These are phyloP conservation scores for Hypoxylon sp. DNA, from an alignment of 2,329 filamentous ascomycete species.

Conservation along the genomic window DNA sequence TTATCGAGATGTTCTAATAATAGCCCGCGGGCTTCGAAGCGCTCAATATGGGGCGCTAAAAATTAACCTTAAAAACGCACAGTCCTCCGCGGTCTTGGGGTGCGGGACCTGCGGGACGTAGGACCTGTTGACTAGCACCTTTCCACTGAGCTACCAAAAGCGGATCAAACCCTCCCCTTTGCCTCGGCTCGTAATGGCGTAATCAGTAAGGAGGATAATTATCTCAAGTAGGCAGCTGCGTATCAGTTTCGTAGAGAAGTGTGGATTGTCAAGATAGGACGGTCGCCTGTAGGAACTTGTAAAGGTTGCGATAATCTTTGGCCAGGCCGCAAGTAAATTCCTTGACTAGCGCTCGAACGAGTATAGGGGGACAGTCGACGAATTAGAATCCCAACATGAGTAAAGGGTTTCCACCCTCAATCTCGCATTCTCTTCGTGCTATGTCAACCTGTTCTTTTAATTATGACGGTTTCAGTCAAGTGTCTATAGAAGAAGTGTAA, in stretches of 20 bases:
- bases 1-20: conserved; percentile 24
- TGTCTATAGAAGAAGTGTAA: no score
- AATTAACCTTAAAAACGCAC: conserved; percentile 35
- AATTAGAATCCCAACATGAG: no score
- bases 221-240: no score
- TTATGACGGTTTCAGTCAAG: no score
- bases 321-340: no score
- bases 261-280: conserved; percentile 7
- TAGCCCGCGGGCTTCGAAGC: conserved; percentile 2
- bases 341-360: no score
- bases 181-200: not conserved
- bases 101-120: not conserved
- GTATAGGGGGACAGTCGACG: no score
- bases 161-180: not conserved
- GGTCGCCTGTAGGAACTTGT: not conserved
- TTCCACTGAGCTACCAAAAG: not conserved
- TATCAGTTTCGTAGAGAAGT: not conserved
- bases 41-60: conserved; percentile 17
- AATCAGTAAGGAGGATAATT: not conserved
- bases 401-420: no score
- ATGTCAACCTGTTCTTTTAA: no score
- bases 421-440: no score
- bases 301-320: no score
- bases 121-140: not conserved
- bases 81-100: conserved; percentile 12